Base-by-base conservation (phyloP, 768 basidiomycete genomes). In the Leucocoprinus birnbaumii region DNA sequence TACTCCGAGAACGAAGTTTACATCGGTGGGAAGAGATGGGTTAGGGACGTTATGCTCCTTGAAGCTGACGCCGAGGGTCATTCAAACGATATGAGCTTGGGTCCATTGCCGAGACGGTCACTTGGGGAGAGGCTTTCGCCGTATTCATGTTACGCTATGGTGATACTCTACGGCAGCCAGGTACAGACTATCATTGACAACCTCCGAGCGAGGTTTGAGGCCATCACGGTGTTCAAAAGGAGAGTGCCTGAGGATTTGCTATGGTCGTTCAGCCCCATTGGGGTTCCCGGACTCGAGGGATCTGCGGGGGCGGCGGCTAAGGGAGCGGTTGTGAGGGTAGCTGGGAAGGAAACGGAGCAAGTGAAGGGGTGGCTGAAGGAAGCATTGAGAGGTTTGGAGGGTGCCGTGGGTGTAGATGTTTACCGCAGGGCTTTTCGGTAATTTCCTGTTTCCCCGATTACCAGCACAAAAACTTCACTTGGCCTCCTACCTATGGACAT, bases 141-240 rank as follows among this genome's bases (percentile, higher is more conserved):
- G 2, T 98, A 96, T 65, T 80, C 88, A 7, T 95, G 93, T 69
- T 98, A 96, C 68, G 94, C 92, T 18, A 94, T 85, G 59, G 68
- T 96, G 18, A 74, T 97, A 58, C 78, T 98, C 57, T 82, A 80
- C 58, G 96, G 95, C 3, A 87, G 89, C 0, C 67, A 76, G 53
- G 73, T 85, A 18, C 68, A 72, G 43, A 62, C 62, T 1, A 70
- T 86, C 4, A 72, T 88, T 27, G 53, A 65, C 1, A 66, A 75
- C 46, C 72, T 98, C 47, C 63, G 69, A 21, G 68, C 58, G 19
- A 66, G 76, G 59, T 86, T 87, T 61, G 69, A 74, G 48, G 60
- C 69, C 14, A 83, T 85, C 27, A 76, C 79, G 3, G 84, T 97
- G 53, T 88, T 90, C 67, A 76, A 78, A 62, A 64, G 79, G 71